Evolutionary conservation across 495 filamentous ascomycete species (phyloP).

Genomic region (Hamigera avellanea): DNA sequence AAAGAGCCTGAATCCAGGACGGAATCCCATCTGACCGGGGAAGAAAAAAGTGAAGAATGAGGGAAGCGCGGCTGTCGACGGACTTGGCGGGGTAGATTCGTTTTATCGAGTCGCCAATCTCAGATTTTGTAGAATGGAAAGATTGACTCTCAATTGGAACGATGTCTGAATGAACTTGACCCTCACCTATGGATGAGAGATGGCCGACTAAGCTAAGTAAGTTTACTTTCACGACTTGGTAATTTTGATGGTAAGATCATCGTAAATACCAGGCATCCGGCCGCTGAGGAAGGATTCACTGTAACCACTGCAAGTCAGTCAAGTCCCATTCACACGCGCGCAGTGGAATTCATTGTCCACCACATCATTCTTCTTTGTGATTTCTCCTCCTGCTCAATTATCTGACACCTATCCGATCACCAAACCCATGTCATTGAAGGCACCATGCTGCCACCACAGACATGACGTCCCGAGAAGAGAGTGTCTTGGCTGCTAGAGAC

Average conservation of each 20-base stretch:
- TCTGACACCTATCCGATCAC: neutral
- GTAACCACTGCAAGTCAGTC: too few species aligned
- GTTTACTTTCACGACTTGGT: too few species aligned
- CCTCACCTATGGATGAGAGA: too few species aligned
- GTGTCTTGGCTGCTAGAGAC: slow-evolving; percentile 42
- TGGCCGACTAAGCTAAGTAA: too few species aligned
- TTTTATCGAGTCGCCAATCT: too few species aligned
- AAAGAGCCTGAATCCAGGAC: slow-evolving; percentile 18
- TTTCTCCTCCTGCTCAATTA: neutral
- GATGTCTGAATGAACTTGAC: too few species aligned
- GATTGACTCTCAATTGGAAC: too few species aligned
- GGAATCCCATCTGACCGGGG: slow-evolving; percentile 9
- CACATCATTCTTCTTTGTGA: slow-evolving; percentile 1
- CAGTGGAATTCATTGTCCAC: neutral
- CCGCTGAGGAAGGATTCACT: neutral
- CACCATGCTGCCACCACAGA: slow-evolving; percentile 24
- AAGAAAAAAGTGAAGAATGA: too few species aligned
- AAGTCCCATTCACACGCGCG: slow-evolving; percentile 2
- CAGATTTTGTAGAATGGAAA: too few species aligned
- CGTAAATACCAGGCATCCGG: neutral
- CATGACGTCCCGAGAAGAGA: slow-evolving; percentile 43
- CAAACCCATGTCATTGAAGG: slow-evolving; percentile 2
- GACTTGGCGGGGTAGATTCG: too few species aligned
- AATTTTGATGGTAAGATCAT: neutral
- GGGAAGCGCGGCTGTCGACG: too few species aligned